These are phyloP conservation scores for Acer campestre DNA, from an alignment of 345 rosid species.

Conservation along the genomic window DNA sequence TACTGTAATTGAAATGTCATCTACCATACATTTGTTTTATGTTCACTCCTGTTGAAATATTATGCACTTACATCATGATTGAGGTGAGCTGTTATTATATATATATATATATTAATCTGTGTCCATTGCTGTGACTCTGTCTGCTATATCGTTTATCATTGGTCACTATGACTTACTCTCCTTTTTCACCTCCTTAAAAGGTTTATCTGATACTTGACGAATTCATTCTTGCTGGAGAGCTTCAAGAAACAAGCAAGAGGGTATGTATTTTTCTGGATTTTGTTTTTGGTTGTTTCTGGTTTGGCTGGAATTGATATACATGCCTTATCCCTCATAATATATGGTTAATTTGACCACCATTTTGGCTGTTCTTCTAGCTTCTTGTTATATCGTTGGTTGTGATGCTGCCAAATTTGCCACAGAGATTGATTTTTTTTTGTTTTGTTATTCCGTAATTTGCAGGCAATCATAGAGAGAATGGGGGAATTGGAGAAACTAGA, in stretches of 20 bases:
- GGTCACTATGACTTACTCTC: background rate
- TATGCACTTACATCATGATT: background rate
- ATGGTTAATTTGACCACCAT: background rate
- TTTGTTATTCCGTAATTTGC: slow-evolving; percentile 24
- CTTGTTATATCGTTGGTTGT: background rate
- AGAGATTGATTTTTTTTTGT: background rate
- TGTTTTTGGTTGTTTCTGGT: background rate
- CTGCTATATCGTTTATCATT: background rate
- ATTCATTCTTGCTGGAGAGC: slow-evolving; percentile 99
- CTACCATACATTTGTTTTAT: background rate
- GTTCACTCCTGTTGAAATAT: background rate
- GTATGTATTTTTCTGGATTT: slow-evolving; percentile 29
- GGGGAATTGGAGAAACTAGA: slow-evolving; percentile 95
- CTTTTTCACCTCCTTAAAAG: slow-evolving; percentile 29
- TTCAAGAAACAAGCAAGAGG: slow-evolving; percentile 99
- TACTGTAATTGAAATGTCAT: too few species aligned
- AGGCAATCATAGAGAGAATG: slow-evolving; percentile 95
- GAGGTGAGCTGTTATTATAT: background rate
- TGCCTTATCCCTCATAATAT: background rate
- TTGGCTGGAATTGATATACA: background rate
- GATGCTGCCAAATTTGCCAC: background rate
- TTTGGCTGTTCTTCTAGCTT: background rate
- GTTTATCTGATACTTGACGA: slow-evolving; percentile 97
- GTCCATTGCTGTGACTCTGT: background rate
- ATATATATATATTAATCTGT: background rate